Evolutionary conservation across 2,329 filamentous ascomycete species (phyloP).

Genomic region (Neofusicoccum cordaticola): DNA sequence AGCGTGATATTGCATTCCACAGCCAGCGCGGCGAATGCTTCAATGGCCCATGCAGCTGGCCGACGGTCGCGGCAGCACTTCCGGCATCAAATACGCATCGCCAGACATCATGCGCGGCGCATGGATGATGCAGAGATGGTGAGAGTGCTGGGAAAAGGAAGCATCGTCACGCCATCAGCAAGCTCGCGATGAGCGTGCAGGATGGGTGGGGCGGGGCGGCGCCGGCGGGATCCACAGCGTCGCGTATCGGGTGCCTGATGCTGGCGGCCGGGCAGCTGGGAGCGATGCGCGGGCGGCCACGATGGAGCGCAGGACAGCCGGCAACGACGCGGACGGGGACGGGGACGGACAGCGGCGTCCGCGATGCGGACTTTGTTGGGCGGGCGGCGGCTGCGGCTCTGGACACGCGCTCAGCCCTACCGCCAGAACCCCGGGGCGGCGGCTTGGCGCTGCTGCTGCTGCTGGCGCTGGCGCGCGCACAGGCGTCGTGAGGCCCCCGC

Average conservation of each 20-base stretch:
- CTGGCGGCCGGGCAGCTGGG: not conserved
- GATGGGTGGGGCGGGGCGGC: not conserved
- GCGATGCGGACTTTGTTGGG: not conserved
- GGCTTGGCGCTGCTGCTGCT: slow-evolving; percentile 2
- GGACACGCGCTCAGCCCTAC: not conserved
- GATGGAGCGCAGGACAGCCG: not conserved
- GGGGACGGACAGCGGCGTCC: not conserved
- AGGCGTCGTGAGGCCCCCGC: slow-evolving; percentile 1
- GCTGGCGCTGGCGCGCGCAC: not conserved
- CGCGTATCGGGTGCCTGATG: not conserved
- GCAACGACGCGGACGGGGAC: not conserved
- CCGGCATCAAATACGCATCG: too few relatives aligned
- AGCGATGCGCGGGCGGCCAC: not conserved
- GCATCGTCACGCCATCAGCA: slow-evolving; percentile 3
- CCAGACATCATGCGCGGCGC: not conserved
- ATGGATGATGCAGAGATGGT: not conserved
- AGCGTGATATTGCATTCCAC: not conserved
- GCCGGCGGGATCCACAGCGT: slow-evolving; percentile 3
- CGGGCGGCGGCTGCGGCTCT: not conserved
- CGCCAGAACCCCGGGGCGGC: not conserved
- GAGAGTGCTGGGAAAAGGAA: not conserved
- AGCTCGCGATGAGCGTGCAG: not conserved
- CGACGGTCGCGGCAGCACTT: too few relatives aligned
- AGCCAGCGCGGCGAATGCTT: not conserved
- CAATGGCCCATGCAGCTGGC: not conserved